Base-by-base conservation (phyloP, 2,329 filamentous ascomycete genomes). In the Phaeoacremonium minimum region DNA sequence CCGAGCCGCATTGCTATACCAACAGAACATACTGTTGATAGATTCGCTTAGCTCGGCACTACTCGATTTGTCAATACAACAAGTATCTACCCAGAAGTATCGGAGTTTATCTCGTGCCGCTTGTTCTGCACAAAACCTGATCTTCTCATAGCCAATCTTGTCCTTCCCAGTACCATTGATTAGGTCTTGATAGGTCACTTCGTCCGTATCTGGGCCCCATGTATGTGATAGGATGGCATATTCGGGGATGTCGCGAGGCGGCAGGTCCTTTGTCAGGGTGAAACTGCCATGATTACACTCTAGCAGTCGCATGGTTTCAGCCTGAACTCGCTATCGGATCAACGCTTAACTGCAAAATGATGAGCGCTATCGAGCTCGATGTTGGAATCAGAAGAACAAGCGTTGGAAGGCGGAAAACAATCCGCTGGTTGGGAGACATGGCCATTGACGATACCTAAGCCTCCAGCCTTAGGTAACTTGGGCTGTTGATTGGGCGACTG, bases 171-270 rank as follows among this genome's bases (percentile, higher is more conserved):
- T 38, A 14, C 37, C 37, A 5, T 38, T 17, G 6, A 30, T 26
- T 3, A 48, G 6, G 13, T 49, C 48, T 4, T 40, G 19, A 34
- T 39, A 46, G 2, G 42, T 33, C 6, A 45, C 40, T 19, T 46
- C 46, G 4, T 40, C 32, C 13, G 18, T 15, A 7, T 42, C 43
- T 8, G 15, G 12, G 1, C 40, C 41, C 54, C 55, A 41, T 46
- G 51, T 28, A 52, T 58, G 34, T 48, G 52, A 33, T 47, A 56
- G 14, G 50, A 55, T 47, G 17, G 41, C 42, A 28, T 47, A 22
- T 15, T 18, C 17, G 17, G 39, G 39, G 16, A 41, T 29, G 16
- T 33, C 9, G n/a, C 26, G 32, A 11, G 14, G n/a, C n/a, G n/a
- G 30, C 13, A 41, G 15, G 17, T 41, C 35, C 15, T 35, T 29